Base-by-base conservation (phyloP, 345 rosid genomes). In the Hibiscus syriacus region DNA sequence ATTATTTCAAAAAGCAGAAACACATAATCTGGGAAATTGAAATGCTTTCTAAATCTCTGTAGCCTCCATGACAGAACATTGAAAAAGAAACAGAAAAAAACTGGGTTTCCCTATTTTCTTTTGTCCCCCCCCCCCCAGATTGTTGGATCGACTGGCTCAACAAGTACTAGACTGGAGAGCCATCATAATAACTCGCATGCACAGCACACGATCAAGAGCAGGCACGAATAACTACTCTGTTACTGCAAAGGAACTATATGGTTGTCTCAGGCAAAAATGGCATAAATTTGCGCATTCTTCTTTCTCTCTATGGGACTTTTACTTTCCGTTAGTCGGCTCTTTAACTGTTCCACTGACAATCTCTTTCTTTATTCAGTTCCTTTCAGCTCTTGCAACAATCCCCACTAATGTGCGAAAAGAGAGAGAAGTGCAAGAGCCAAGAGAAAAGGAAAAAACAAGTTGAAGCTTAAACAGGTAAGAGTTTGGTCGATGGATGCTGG, bases 21-120 rank as follows among this genome's bases (percentile, higher is more conserved):
- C 29, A 19, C 41, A 9, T 41, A 41, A 55, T 68, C 64, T 67
- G 52, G 71, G 70, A 49, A 74, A 55, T 27, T 60, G 70, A 68
- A 72, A 69, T 66, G 74, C 39, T 20, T 68, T 57, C 77, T 61
- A 80, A 54, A 78, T 71, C 79, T 80, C 84, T 64, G 84, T 75
- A 59, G 80, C 79, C 71, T 80, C 83, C 84, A 78, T 74, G 80
- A 14, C 30, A 66, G 68, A 53, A 67, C 63, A 55, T 14, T 34
- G 41, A 38, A 11, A n/a, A n/a, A n/a, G n/a, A n/a, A n/a, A n/a
- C n/a, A 0, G 11, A 38, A 38, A 38, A 38, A 10, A 38, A 9
- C 12, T 1, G 14, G 49, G 25, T 41, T 29, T 60, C 66, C 20
- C 25, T 29, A 13, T 30, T 59, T 45, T 70, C 6, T 14, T 30